These are phyloP conservation scores for Dimocarpus longan DNA, from an alignment of 345 rosid species.

Conservation along the genomic window DNA sequence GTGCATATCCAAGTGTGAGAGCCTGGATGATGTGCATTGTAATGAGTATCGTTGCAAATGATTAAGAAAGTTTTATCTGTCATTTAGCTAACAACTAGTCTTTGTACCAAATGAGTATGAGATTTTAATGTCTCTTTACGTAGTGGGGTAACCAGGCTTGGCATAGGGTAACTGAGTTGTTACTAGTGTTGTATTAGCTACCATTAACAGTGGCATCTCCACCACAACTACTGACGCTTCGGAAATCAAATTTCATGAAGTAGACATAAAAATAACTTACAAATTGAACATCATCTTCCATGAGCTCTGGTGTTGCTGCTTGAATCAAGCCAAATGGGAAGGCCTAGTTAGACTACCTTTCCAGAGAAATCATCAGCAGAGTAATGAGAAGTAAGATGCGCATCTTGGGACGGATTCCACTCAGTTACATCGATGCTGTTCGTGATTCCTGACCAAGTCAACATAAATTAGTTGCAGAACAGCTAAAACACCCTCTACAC, in stretches of 20 bases:
- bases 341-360: slow-evolving; percentile 74
- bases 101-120: too few relatives aligned
- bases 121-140: too few relatives aligned
- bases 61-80: too few relatives aligned
- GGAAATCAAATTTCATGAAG: not conserved
- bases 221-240: not conserved
- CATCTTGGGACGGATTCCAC: slow-evolving; percentile 85
- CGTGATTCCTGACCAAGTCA: slow-evolving; percentile 60
- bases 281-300: slow-evolving; percentile 88
- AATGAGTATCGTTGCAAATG: too few relatives aligned
- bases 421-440: slow-evolving; percentile 83
- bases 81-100: too few relatives aligned
- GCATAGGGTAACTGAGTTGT: too few relatives aligned
- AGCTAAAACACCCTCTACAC: slow-evolving; percentile 3
- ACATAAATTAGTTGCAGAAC: slow-evolving; percentile 1
- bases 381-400: slow-evolving; percentile 62
- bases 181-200: too few relatives aligned
- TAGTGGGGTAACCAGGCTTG: too few relatives aligned
- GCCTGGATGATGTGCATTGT: too few relatives aligned
- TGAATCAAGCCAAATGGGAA: slow-evolving; percentile 81
- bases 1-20: too few relatives aligned
- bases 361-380: slow-evolving; percentile 70
- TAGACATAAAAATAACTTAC: slow-evolving; percentile 60
- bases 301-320: slow-evolving; percentile 66
- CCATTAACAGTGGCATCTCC: too few relatives aligned